phyloP scores from a whole-genome alignment of 202 grass and related monocot species.

The Schoenoplectus tabernaemontani region DNA sequence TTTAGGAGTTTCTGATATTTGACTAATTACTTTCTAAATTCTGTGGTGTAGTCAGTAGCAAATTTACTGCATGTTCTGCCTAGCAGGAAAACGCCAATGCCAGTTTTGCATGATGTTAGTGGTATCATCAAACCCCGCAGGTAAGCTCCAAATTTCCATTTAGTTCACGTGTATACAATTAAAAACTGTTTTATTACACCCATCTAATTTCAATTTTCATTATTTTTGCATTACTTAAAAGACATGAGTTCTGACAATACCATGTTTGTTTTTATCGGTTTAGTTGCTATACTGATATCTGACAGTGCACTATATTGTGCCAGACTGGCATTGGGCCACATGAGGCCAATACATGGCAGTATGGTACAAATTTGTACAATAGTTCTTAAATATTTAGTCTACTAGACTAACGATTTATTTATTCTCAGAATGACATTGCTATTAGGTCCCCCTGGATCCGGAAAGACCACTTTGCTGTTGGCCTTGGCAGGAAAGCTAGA shows the following conservation, averaged over 20 bases:
- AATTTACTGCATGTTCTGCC: conserved; percentile 55
- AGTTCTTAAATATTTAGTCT: neutral
- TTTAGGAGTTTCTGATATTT: neutral
- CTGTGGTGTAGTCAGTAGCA: conserved; percentile 43
- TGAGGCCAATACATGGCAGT: neutral
- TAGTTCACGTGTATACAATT: neutral
- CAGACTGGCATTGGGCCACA: neutral
- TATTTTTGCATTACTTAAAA: neutral
- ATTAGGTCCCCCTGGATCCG: conserved; percentile 72
- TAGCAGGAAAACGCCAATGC: conserved; percentile 53
- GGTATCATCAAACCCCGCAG: conserved; percentile 84
- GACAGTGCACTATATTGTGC: neutral
- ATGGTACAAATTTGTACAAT: neutral
- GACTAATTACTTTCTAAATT: neutral
- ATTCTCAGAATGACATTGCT: conserved; percentile 72
- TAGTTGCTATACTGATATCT: neutral
- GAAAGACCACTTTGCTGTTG: conserved; percentile 87
- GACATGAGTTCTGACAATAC: neutral
- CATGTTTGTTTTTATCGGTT: neutral
- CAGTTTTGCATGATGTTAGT: conserved; percentile 73
- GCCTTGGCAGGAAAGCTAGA: conserved; percentile 78
- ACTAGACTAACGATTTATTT: conserved; percentile 22
- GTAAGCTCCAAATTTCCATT: conserved; percentile 16
- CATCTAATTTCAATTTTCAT: neutral
- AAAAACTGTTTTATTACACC: neutral